These are phyloP conservation scores for Amanita molliuscula DNA, from an alignment of 768 basidiomycete species.

Conservation along the genomic window DNA sequence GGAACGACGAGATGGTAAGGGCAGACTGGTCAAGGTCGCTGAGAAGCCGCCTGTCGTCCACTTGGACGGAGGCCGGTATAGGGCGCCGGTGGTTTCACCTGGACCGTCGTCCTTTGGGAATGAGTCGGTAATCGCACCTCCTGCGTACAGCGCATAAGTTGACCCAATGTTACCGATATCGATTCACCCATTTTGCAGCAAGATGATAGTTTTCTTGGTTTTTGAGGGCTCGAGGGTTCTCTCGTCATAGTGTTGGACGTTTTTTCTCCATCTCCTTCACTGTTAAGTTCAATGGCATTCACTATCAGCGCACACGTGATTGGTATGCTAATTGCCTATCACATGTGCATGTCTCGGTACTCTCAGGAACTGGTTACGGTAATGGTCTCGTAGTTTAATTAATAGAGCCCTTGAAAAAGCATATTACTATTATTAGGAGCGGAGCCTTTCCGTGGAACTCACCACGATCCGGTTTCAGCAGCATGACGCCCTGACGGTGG, in stretches of 20 bases:
- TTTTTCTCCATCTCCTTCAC: neutral
- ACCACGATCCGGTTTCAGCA: no score
- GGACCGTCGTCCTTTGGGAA: neutral
- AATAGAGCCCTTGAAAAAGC: neutral
- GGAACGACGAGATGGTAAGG: conserved; percentile 19
- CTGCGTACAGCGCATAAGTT: conserved; percentile 3
- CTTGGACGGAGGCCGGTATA: conserved; percentile 27
- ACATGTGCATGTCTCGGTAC: neutral
- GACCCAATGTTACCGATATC: neutral
- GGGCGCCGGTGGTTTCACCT: conserved; percentile 3
- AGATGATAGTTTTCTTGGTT: neutral
- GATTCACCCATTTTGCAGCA: neutral
- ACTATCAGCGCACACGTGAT: neutral
- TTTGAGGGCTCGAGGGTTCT: neutral
- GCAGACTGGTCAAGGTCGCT: conserved; percentile 16
- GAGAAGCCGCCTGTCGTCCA: conserved; percentile 27
- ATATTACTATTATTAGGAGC: no score
- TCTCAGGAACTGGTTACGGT: neutral
- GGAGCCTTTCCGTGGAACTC: no score
- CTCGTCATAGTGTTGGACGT: neutral
- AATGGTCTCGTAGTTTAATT: neutral
- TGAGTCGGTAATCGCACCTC: neutral
- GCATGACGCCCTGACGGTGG: no score
- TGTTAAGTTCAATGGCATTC: neutral
- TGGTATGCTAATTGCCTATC: neutral